Percentiles rank a stretch among this genome's conserved stretches.
Conservation (phyloP, 441 rosid genomes). For the Biscutella laevigata region DNA sequence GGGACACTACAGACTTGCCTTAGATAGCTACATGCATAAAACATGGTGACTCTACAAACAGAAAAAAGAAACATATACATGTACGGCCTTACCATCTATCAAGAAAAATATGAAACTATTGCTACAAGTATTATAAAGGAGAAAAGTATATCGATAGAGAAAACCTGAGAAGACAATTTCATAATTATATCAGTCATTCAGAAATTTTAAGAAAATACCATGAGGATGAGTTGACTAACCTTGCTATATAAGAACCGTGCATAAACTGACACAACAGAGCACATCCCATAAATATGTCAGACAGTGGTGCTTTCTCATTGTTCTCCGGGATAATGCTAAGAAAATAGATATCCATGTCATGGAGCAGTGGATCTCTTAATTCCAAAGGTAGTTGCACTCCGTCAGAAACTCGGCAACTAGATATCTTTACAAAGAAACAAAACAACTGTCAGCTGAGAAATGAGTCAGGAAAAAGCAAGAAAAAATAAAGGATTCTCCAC, state of each 20-base stretch:
- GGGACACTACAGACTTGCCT: constrained; percentile 9
- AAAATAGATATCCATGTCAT: constrained; percentile 62
- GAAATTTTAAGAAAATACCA: constrained; percentile 4
- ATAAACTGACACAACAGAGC: constrained; percentile 66
- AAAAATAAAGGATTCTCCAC: constrained; percentile 2
- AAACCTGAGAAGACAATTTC: constrained; percentile 1
- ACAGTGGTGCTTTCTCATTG: constrained; percentile 43
- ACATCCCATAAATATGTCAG: constrained; percentile 58
- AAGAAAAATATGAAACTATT: constrained; percentile 8
- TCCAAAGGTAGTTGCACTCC: constrained; percentile 53
- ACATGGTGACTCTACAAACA: constrained; percentile 8
- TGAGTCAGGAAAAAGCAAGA: constrained; percentile 12
- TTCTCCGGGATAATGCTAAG: constrained; percentile 39
- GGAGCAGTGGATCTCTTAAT: constrained; percentile 66
- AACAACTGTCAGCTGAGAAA: constrained; percentile 17
- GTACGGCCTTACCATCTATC: background rate
- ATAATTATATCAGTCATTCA: constrained; percentile 5
- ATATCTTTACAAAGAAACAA: constrained; percentile 34
- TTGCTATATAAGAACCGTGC: constrained; percentile 47
- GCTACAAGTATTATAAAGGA: background rate
- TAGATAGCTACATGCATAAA: constrained; percentile 13
- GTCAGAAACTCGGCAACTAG: constrained; percentile 34
- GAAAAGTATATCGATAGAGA: constrained; percentile 3
- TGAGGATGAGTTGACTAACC: constrained; percentile 41
- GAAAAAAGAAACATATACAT: constrained; percentile 7